These are phyloP conservation scores for Henckelia pumila DNA, from an alignment of 257 asterid genomes.

Conservation along the genomic window DNA sequence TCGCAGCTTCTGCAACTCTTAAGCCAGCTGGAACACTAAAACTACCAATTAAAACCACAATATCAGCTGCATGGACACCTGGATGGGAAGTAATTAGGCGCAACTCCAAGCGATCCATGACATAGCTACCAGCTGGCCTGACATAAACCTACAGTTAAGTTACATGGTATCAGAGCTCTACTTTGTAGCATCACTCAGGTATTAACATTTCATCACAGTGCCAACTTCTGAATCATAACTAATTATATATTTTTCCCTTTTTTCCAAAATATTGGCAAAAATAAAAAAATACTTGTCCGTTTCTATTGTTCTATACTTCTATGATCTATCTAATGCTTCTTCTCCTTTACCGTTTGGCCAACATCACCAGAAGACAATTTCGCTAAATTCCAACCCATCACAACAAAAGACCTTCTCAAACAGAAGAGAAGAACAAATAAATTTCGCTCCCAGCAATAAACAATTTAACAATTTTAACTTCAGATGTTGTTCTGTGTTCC, in stretches of 20 bases:
- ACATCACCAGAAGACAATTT: conserved; percentile 13
- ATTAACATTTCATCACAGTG: conserved; percentile 12
- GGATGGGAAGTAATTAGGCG: conserved; percentile 74
- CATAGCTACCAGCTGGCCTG: conserved; percentile 95
- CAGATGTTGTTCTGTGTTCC: background rate
- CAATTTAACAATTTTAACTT: conserved; percentile 5
- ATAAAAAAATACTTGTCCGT: background rate
- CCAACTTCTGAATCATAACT: conserved; percentile 8
- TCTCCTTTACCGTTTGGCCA: background rate
- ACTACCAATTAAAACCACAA: conserved; percentile 72
- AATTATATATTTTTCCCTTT: background rate
- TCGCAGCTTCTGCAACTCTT: conserved; percentile 79
- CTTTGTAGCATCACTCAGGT: background rate
- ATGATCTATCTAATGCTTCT: background rate
- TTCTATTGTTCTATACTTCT: background rate
- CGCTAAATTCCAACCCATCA: background rate
- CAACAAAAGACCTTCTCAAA: conserved; percentile 9
- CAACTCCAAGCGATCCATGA: conserved; percentile 89
- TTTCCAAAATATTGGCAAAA: background rate
- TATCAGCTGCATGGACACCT: conserved; percentile 52
- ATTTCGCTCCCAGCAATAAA: background rate
- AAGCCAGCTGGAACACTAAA: conserved; percentile 78
- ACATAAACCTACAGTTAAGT: conserved; percentile 68
- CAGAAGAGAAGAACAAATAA: background rate
- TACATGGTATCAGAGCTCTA: conserved; percentile 22